Percentiles rank a stretch among this genome's conserved stretches.
Conservation (phyloP, 2,329 filamentous ascomycete genomes). For the Fusarium proliferatum region DNA sequence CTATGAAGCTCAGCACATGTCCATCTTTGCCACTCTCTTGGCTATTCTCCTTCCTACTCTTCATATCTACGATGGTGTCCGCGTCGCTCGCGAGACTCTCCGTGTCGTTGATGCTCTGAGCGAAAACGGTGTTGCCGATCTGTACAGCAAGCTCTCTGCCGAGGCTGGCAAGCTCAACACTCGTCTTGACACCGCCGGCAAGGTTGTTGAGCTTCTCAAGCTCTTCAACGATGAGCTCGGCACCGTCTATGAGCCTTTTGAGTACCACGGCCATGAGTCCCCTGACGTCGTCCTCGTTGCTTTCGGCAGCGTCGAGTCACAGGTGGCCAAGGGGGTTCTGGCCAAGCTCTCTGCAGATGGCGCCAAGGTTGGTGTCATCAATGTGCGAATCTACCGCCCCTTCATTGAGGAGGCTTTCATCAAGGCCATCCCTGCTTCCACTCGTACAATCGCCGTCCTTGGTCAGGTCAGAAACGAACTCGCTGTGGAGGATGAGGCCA, state of each 20-base stretch:
- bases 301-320: slow-evolving; percentile 92
- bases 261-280: slow-evolving; percentile 87
- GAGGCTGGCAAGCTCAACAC: slow-evolving; percentile 71
- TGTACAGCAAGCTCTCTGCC: slow-evolving; percentile 74
- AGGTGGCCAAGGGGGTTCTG: slow-evolving; percentile 85
- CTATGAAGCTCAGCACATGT: slow-evolving; percentile 95
- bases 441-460: slow-evolving; percentile 82
- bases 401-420: slow-evolving; percentile 97
- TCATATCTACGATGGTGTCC: slow-evolving; percentile 89
- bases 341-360: slow-evolving; percentile 77
- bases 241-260: slow-evolving; percentile 91
- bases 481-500: slow-evolving; percentile 77
- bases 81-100: slow-evolving; percentile 83
- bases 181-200: slow-evolving; percentile 78
- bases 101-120: slow-evolving; percentile 85
- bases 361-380: slow-evolving; percentile 85
- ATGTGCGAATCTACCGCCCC: slow-evolving; percentile 92
- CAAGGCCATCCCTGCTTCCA: slow-evolving; percentile 78
- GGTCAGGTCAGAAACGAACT: slow-evolving; percentile 84
- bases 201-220: slow-evolving; percentile 75
- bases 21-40: slow-evolving; percentile 85
- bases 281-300: slow-evolving; percentile 88
- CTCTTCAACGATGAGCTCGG: slow-evolving; percentile 91
- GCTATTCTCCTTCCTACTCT: slow-evolving; percentile 83
- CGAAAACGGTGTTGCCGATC: slow-evolving; percentile 73